These are phyloP conservation scores for Triticum urartu DNA, from an alignment of 176 grass and related monocot species.

Conservation along the genomic window DNA sequence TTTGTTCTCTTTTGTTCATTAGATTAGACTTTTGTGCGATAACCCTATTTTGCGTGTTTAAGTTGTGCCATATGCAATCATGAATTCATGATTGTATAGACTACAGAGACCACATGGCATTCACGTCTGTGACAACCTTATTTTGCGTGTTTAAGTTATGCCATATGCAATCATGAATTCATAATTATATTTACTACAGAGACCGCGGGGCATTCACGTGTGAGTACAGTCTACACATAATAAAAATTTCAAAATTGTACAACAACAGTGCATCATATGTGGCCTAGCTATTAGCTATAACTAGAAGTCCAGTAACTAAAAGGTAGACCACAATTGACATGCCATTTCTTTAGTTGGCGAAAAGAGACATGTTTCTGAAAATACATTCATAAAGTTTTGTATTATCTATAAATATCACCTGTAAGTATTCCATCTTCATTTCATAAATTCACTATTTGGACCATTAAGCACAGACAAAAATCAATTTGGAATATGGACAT, in stretches of 20 bases:
- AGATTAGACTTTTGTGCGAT: neutral
- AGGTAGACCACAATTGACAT: slow-evolving; percentile 1
- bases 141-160: no score
- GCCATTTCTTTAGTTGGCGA: neutral
- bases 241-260: neutral
- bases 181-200: neutral
- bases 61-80: no score
- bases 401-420: neutral
- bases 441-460: no score
- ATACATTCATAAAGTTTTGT: neutral
- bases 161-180: neutral
- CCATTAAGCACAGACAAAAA: no score
- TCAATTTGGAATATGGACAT: no score
- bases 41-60: no score
- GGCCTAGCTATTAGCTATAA: neutral
- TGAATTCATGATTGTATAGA: no score
- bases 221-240: neutral
- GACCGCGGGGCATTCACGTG: neutral
- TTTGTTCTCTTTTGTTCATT: neutral
- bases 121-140: no score
- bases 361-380: neutral
- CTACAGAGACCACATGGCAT: no score
- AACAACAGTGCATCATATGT: neutral
- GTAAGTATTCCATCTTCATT: no score
- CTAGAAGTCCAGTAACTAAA: neutral